A percentile compares a stretch with the other conserved stretches of the same genome.
phyloP scores from a whole-genome alignment of 306 rosid genomes.

The Fagus sylvatica region DNA sequence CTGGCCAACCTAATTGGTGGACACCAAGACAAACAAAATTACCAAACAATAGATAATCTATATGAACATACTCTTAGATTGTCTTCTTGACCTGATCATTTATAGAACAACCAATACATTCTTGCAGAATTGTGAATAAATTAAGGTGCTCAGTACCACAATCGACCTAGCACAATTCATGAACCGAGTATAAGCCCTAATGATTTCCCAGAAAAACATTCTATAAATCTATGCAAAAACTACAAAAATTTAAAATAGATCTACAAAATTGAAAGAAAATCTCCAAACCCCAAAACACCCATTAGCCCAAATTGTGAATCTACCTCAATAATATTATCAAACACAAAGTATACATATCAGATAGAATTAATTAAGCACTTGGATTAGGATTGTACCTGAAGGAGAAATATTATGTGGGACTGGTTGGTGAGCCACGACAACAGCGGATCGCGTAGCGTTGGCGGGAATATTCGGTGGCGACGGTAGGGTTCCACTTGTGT shows the following conservation, averaged over 20 bases:
- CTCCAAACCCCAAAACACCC: no score
- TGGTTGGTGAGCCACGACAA: constrained; percentile 29
- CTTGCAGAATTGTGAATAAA: no score
- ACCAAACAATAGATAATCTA: not conserved
- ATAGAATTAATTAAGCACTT: not conserved
- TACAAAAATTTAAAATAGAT: not conserved
- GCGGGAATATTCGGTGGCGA: constrained; percentile 4
- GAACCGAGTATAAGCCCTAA: not conserved
- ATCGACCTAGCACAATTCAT: no score
- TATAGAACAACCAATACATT: no score
- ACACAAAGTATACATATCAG: not conserved
- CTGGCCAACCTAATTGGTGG: constrained; percentile 34
- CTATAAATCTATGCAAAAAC: not conserved
- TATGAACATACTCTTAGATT: not conserved
- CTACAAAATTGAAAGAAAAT: not conserved
- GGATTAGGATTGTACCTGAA: constrained; percentile 38
- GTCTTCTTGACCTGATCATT: not conserved
- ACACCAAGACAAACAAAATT: not conserved
- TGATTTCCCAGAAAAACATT: not conserved
- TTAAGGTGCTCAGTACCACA: no score
- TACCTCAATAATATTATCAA: not conserved
- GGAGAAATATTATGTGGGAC: constrained; percentile 18
- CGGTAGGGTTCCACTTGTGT: constrained; percentile 28
- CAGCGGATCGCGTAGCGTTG: constrained; percentile 18
- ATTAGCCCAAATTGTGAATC: not conserved